A percentile compares a stretch with the other conserved stretches of the same genome.
Evolutionary conservation across 768 basidiomycete species (phyloP).

Genomic region (Coprinopsis strossmayeri): DNA sequence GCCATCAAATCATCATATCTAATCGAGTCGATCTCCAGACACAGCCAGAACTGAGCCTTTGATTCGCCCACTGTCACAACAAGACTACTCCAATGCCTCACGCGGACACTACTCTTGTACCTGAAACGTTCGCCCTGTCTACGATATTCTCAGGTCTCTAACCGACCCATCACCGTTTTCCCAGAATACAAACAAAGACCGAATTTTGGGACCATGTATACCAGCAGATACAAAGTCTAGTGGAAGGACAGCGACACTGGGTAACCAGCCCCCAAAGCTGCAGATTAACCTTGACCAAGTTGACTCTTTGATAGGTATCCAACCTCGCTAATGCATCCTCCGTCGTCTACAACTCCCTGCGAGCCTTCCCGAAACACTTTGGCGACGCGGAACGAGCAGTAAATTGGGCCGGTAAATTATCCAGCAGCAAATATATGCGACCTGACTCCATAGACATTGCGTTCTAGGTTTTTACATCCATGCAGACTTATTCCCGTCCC

Average conservation of each 20-base stretch:
- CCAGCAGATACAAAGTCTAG: slow-evolving; percentile 50
- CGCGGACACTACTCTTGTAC: slow-evolving; percentile 73
- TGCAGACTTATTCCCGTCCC: slow-evolving; percentile 51
- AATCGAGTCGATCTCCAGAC: background rate
- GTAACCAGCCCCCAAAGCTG: slow-evolving; percentile 28
- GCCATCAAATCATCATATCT: background rate
- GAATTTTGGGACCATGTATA: slow-evolving; percentile 80
- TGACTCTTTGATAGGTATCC: slow-evolving; percentile 48
- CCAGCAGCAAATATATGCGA: background rate
- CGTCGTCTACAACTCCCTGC: slow-evolving; percentile 71
- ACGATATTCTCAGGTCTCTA: too few species aligned
- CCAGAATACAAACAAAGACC: slow-evolving; percentile 58
- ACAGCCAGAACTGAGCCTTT: background rate
- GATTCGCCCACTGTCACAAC: background rate
- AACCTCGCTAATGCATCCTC: slow-evolving; percentile 83
- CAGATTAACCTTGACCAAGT: slow-evolving; percentile 5
- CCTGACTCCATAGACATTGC: background rate
- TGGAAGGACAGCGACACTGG: slow-evolving; percentile 73
- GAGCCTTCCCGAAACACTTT: slow-evolving; percentile 59
- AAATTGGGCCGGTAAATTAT: slow-evolving; percentile 88
- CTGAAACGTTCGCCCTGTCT: slow-evolving; percentile 32
- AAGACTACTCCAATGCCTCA: slow-evolving; percentile 56
- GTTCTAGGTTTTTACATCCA: slow-evolving; percentile 85
- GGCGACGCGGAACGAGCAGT: slow-evolving; percentile 62
- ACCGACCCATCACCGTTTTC: too few species aligned